These are phyloP conservation scores for Yamadazyma blattariae DNA, from an alignment of 1,139 yeast species.

Conservation along the genomic window DNA sequence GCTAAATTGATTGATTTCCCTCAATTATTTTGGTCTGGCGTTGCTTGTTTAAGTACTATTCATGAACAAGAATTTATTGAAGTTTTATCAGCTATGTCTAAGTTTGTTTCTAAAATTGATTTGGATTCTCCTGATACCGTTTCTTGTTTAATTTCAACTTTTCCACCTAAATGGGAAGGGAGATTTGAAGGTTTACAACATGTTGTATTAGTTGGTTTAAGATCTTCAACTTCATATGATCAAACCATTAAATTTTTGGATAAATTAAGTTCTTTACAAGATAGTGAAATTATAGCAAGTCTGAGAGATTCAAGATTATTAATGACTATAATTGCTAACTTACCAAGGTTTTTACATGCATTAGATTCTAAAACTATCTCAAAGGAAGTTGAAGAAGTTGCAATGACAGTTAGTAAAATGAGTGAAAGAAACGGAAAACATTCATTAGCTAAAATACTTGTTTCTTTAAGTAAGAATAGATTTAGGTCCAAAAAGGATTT, in stretches of 20 bases:
- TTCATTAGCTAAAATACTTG: constrained; percentile 68
- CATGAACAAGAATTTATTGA: constrained; percentile 94
- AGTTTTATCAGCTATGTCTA: constrained; percentile 74
- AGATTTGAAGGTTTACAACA: constrained; percentile 85
- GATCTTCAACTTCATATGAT: constrained; percentile 80
- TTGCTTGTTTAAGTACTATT: constrained; percentile 85
- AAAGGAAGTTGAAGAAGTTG: constrained; percentile 56
- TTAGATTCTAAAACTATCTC: constrained; percentile 55
- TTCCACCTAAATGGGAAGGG: constrained; percentile 97
- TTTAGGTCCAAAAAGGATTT: constrained; percentile 90
- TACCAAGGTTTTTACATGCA: constrained; percentile 84
- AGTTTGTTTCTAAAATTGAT: constrained; percentile 83
- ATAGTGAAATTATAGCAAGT: constrained; percentile 76
- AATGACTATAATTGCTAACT: constrained; percentile 68
- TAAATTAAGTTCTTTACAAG: constrained; percentile 62
- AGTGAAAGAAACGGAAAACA: constrained; percentile 58
- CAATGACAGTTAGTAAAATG: constrained; percentile 55
- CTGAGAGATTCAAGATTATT: constrained; percentile 62
- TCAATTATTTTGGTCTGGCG: constrained; percentile 93
- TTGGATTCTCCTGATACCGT: constrained; percentile 84
- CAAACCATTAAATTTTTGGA: constrained; percentile 74
- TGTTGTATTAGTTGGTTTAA: constrained; percentile 73
- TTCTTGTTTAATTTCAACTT: constrained; percentile 74
- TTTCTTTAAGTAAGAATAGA: constrained; percentile 71
- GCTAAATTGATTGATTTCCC: constrained; percentile 84